Conservation (phyloP, 2,329 filamentous ascomycete genomes). For the Colletotrichum tropicale region DNA sequence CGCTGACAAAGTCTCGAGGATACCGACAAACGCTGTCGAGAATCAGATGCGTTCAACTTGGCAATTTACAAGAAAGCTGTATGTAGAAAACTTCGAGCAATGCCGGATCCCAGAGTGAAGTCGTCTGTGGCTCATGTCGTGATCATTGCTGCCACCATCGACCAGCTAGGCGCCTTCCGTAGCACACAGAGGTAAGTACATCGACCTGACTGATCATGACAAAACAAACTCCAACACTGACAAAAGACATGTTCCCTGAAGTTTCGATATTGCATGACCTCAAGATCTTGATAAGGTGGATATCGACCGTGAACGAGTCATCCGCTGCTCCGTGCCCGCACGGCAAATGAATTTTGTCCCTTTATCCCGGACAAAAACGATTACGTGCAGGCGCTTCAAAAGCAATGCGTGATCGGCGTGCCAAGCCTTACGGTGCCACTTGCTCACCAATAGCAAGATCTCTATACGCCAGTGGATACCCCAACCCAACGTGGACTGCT, state of each 20-base stretch:
- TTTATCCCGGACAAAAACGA: background rate
- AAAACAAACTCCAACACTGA: background rate
- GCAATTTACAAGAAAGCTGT: no score
- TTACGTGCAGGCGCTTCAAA: background rate
- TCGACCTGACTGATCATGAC: background rate
- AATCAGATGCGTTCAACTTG: no score
- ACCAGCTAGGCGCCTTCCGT: background rate
- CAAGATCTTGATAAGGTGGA: background rate
- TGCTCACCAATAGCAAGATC: conserved; percentile 6
- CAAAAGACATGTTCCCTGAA: background rate
- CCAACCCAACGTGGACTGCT: background rate
- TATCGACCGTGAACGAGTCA: background rate
- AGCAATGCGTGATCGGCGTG: background rate
- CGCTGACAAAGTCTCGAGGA: no score
- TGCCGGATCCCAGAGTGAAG: no score
- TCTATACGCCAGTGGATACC: background rate
- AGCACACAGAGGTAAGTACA: rapidly evolving
- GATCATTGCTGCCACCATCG: no score
- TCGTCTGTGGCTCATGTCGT: no score
- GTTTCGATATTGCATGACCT: background rate
- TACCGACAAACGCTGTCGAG: no score
- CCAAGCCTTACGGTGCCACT: background rate
- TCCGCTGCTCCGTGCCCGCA: background rate
- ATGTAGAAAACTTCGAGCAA: no score
- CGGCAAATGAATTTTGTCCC: background rate